Base-by-base conservation (phyloP, 257 asterid genomes). In the Coffea canephora region DNA sequence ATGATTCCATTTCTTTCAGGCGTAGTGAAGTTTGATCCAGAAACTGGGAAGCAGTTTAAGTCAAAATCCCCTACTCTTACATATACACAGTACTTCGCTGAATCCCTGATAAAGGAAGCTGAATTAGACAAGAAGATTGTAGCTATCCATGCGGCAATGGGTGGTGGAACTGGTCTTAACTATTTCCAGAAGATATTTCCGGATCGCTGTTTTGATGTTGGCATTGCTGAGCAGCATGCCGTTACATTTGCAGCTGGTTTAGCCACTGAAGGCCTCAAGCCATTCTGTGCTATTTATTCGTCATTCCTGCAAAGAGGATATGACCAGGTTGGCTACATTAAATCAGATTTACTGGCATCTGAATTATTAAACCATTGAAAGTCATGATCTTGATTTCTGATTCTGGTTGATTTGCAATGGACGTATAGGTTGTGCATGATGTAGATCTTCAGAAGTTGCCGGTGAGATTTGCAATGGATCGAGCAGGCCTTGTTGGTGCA, bases 211-310 rank as follows among this genome's bases (percentile, higher is more conserved):
- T 93, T 93, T 69, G 97, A 91, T 43, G 97, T 91, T 0, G 98
- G 97, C 41, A 93, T 93, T 52, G 98, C 98, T 5, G 98, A 93
- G 75, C 98, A 93, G 81, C 98, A 93, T 41, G 98, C 93, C 6
- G 93, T 93, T 23, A 91, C 98, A 0, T 93, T 93, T 74, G 94
- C 98, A 64, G 96, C 98, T 13, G 97, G 98, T 41, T 84, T 93
- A 84, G 96, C 98, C 62, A 73, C 91, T 3, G 98, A 90, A 74
- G 98, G 98, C 13, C 90, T 93, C 19, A 93, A 91, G 85, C 98
- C 98, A 3, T 93, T 93, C 75, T 93, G 98, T 74, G 92, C 95
- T 34, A 93, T 93, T 43, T 90, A 90, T 74, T 93, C 97, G 8
- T 83, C 98, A 1, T 91, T 93, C 85, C 83, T 93, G 16, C 97